Percentiles rank a stretch among this genome's conserved stretches.
phyloP scores from a whole-genome alignment of 139 green algal genomes.

The Coccomyxa sp. region DNA sequence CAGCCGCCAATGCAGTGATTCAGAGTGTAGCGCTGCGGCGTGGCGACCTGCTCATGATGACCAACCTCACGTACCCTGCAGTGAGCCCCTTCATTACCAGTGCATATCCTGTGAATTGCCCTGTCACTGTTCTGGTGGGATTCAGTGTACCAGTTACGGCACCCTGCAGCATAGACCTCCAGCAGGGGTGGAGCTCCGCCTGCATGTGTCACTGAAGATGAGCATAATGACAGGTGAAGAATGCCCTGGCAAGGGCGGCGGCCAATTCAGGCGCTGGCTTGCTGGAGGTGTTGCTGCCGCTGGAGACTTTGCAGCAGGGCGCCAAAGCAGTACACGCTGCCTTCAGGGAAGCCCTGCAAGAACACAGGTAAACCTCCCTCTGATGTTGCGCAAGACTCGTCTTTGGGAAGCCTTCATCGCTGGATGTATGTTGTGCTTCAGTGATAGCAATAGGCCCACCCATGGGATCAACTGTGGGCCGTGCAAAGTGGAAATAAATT shows the following conservation, averaged over 20 bases:
- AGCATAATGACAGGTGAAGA: constrained; percentile 33
- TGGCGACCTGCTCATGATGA: constrained; percentile 42
- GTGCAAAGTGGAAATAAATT: too few relatives aligned
- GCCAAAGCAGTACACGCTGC: constrained; percentile 2
- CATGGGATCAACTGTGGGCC: too few relatives aligned
- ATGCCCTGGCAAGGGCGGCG: constrained; percentile 21
- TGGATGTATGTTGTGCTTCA: too few relatives aligned
- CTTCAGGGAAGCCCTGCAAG: background rate
- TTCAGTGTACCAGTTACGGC: background rate
- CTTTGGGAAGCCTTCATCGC: too few relatives aligned
- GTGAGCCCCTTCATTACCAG: constrained; percentile 22
- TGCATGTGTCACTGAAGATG: too few relatives aligned
- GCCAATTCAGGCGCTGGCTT: constrained; percentile 29
- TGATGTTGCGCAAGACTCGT: too few relatives aligned
- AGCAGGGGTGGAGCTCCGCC: too few relatives aligned
- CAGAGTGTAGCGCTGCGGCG: constrained; percentile 1
- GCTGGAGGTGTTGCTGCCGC: constrained; percentile 45
- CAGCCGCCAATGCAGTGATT: constrained; percentile 42
- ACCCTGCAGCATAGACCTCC: background rate
- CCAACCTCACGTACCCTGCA: constrained; percentile 49
- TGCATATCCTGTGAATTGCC: background rate
- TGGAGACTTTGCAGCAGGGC: constrained; percentile 15
- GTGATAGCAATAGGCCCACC: too few relatives aligned
- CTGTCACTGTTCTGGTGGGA: background rate
- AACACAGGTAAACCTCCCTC: too few relatives aligned